Evolutionary conservation across 2,329 filamentous ascomycete genomes (phyloP).

Genomic region (Stemphylium beticola): DNA sequence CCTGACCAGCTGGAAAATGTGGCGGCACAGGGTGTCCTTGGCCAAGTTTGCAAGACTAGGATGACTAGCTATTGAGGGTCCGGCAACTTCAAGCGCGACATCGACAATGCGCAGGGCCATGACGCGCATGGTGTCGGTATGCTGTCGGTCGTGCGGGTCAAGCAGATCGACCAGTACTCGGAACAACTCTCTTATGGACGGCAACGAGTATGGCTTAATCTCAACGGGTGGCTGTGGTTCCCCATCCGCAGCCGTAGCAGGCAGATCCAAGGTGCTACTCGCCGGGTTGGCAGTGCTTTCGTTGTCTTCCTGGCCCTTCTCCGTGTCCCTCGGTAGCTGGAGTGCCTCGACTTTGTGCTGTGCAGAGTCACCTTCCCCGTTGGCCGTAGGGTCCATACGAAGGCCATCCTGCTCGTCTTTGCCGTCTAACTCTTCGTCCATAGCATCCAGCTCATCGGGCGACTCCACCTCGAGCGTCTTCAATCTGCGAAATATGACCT

Average conservation of each 20-base stretch:
- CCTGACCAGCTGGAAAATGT: constrained; percentile 93
- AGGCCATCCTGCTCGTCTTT: constrained; percentile 70
- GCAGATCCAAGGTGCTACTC: constrained; percentile 53
- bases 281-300: constrained; percentile 49
- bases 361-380: constrained; percentile 62
- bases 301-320: constrained; percentile 44
- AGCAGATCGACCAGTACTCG: constrained; percentile 91
- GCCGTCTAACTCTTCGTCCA: constrained; percentile 70
- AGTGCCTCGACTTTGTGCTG: constrained; percentile 45
- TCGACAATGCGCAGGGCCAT: constrained; percentile 98
- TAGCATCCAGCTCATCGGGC: constrained; percentile 67
- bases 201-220: constrained; percentile 88
- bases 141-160: constrained; percentile 89
- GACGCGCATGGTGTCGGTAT: constrained; percentile 93
- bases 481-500: constrained; percentile 93
- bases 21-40: constrained; percentile 89
- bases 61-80: constrained; percentile 91
- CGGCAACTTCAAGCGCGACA: constrained; percentile 93
- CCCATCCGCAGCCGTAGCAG: constrained; percentile 46
- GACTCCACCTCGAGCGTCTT: constrained; percentile 84
- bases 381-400: constrained; percentile 81
- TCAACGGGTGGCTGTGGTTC: constrained; percentile 58
- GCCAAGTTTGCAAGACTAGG: constrained; percentile 85
- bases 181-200: constrained; percentile 93
- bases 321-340: constrained; percentile 40